These are phyloP conservation scores for Pythium myriotylum DNA, from an alignment of 352 stramenopile genomes.

Conservation along the genomic window DNA sequence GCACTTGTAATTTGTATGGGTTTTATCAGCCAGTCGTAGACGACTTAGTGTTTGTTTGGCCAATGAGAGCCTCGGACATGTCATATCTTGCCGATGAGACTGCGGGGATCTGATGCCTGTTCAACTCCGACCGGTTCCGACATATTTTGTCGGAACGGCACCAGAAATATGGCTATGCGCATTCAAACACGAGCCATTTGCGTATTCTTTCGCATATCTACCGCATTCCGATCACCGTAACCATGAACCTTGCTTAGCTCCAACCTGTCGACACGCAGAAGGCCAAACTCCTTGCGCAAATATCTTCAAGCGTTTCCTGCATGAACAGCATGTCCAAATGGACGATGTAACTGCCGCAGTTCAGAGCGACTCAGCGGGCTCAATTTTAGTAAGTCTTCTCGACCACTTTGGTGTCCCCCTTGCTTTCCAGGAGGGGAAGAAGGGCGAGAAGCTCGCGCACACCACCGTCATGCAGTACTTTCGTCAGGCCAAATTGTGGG, in stretches of 20 bases:
- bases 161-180: no score
- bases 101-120: no score
- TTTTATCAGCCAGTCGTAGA: no score
- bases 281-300: constrained; percentile 22
- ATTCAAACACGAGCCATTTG: no score
- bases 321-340: constrained; percentile 17
- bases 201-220: constrained; percentile 31
- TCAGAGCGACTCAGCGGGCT: not conserved
- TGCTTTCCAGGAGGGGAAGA: constrained; percentile 8
- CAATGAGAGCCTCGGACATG: no score
- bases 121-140: no score
- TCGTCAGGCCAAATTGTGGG: constrained; percentile 23
- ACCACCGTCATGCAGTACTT: constrained; percentile 24
- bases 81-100: no score
- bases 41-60: no score
- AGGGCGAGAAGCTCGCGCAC: not conserved
- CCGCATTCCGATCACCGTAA: constrained; percentile 5
- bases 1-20: no score
- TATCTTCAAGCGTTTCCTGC: constrained; percentile 25
- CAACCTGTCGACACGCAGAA: constrained; percentile 19
- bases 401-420: constrained; percentile 22
- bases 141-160: no score
- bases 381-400: constrained; percentile 12
- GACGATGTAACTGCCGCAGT: constrained; percentile 6
- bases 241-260: constrained; percentile 23